Conservation (phyloP, 2,329 filamentous ascomycete species). For the Trichoderma atrobrunneum region DNA sequence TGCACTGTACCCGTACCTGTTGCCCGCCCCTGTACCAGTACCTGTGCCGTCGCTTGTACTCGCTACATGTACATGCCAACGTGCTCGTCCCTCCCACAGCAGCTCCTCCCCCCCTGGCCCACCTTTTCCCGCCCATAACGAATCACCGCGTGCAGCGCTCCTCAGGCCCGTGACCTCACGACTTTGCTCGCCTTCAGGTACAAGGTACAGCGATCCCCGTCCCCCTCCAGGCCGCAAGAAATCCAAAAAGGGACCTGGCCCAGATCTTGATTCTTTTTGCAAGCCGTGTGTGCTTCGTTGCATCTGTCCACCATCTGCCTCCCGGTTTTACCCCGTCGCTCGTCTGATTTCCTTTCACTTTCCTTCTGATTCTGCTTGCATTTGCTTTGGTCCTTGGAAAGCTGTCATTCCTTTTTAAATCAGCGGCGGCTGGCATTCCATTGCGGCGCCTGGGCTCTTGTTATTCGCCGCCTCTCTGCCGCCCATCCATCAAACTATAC, state of each 20-base stretch:
- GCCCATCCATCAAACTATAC: background rate
- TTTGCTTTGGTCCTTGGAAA: conserved; percentile 9
- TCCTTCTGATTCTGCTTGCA: background rate
- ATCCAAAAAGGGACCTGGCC: conserved; percentile 19
- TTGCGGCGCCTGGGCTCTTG: background rate
- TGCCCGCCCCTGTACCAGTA: background rate
- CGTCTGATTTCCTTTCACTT: conserved; percentile 13
- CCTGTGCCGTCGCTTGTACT: background rate
- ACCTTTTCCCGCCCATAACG: conserved; percentile 10
- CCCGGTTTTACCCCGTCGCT: conserved; percentile 5
- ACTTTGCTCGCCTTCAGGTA: conserved; percentile 22
- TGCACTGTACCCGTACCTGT: background rate
- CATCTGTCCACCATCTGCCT: conserved; percentile 17
- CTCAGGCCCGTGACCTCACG: conserved; percentile 29
- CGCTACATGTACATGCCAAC: conserved; percentile 4
- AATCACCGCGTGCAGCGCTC: conserved; percentile 23
- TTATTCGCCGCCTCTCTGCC: conserved; percentile 2
- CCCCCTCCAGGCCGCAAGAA: background rate
- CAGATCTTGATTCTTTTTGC: conserved; percentile 8
- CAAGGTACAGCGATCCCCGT: conserved; percentile 11
- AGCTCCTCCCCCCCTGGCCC: background rate
- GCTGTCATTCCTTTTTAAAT: conserved; percentile 17
- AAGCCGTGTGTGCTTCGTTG: conserved; percentile 19
- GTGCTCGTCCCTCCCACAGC: background rate
- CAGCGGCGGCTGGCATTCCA: conserved; percentile 15